These are phyloP conservation scores for Podaxis sp. DNA, from an alignment of 768 basidiomycete species.

Conservation along the genomic window DNA sequence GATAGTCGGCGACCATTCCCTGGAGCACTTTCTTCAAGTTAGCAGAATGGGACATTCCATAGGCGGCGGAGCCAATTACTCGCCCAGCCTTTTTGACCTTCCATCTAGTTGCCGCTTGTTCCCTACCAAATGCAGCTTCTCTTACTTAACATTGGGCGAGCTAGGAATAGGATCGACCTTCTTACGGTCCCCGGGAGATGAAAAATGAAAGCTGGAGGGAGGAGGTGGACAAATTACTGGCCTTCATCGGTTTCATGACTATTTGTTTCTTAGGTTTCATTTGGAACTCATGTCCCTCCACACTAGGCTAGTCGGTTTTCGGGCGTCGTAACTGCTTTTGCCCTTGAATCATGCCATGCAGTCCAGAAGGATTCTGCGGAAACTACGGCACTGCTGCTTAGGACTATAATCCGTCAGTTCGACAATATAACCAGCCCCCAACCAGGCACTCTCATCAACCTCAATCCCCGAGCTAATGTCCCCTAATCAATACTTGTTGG, in stretches of 20 bases:
- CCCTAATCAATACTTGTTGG: conserved; percentile 14
- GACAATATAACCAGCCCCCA: conserved; percentile 19
- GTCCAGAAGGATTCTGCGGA: conserved; percentile 22
- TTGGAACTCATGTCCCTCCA: background rate
- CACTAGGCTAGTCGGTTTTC: conserved; percentile 25
- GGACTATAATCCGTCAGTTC: conserved; percentile 5
- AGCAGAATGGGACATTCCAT: too few species aligned
- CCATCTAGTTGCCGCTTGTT: too few species aligned
- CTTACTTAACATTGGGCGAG: too few species aligned
- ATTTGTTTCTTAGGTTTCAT: background rate
- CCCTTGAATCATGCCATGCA: conserved; percentile 23
- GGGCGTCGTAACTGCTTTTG: conserved; percentile 26
- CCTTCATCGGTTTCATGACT: conserved; percentile 3
- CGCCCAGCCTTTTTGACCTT: too few species aligned
- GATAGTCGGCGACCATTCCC: too few species aligned
- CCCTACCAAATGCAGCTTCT: too few species aligned
- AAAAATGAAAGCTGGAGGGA: conserved; percentile 11
- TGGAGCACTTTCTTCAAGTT: too few species aligned
- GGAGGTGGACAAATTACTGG: conserved; percentile 13
- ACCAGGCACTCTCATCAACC: background rate
- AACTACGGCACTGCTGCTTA: conserved; percentile 14
- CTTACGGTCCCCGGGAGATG: too few species aligned
- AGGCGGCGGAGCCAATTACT: too few species aligned
- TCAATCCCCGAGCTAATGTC: background rate
- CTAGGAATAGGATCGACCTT: too few species aligned